A percentile compares a stretch with the other conserved stretches of the same genome.
Conservation (phyloP, 352 stramenopile species). For the Elongisporangium senticosum region DNA sequence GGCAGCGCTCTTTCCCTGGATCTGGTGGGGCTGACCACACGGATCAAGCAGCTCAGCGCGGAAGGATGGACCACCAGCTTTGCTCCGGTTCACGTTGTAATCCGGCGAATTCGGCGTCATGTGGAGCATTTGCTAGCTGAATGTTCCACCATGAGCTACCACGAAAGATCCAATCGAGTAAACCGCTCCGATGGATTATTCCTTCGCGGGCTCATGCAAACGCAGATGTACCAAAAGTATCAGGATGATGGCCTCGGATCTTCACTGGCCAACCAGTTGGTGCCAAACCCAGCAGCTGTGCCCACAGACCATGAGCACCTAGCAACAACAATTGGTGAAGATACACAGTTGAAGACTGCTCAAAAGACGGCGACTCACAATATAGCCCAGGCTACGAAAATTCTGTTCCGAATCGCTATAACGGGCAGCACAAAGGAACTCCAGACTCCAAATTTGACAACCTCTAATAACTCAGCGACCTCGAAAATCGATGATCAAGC, state of each 20-base stretch:
- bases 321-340: not conserved
- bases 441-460: not conserved
- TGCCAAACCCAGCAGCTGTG: not conserved
- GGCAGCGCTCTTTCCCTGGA: constrained; percentile 24
- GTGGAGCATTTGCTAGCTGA: constrained; percentile 28
- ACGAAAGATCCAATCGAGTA: not conserved
- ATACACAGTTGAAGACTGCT: not conserved
- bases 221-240: constrained; percentile 57
- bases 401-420: not conserved
- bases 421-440: not conserved
- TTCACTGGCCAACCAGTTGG: not conserved
- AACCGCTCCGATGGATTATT: constrained; percentile 6
- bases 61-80: constrained; percentile 18
- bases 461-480: not conserved
- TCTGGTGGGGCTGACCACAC: constrained; percentile 26
- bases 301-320: not conserved
- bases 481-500: not conserved
- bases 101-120: constrained; percentile 36
- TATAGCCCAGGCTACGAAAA: not conserved
- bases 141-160: constrained; percentile 5
- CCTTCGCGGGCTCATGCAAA: constrained; percentile 23
- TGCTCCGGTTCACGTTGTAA: constrained; percentile 31
- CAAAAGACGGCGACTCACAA: not conserved
- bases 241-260: constrained; percentile 22
- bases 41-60: constrained; percentile 18